phyloP scores from a whole-genome alignment of 2,329 filamentous ascomycete genomes.

The Pseudocercospora fuligena region DNA sequence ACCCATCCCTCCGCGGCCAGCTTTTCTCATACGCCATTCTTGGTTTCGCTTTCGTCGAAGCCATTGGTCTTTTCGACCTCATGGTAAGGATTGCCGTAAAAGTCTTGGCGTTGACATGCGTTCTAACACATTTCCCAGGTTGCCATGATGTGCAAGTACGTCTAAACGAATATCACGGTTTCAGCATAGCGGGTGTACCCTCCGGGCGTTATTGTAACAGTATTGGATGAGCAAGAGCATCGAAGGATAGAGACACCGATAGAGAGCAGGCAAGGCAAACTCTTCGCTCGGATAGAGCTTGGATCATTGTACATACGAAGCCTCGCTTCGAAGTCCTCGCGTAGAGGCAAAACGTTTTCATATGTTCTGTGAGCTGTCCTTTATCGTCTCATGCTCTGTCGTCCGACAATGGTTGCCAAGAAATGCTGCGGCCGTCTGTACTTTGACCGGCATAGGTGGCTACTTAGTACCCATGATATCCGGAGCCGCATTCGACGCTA shows the following conservation, averaged over 20 bases:
- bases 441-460: no score
- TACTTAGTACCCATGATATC: no score
- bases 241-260: slow-evolving; percentile 26
- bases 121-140: slow-evolving; percentile 51
- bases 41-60: slow-evolving; percentile 93
- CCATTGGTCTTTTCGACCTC: slow-evolving; percentile 64
- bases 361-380: background rate
- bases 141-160: slow-evolving; percentile 84
- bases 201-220: slow-evolving; percentile 30
- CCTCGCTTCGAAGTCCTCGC: slow-evolving; percentile 8
- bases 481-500: no score
- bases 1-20: slow-evolving; percentile 92
- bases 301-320: slow-evolving; percentile 10
- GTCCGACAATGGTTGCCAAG: no score
- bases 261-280: slow-evolving; percentile 14
- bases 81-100: background rate
- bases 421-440: no score
- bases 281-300: slow-evolving; percentile 11
- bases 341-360: slow-evolving; percentile 7
- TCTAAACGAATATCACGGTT: slow-evolving; percentile 37
- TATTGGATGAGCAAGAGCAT: slow-evolving; percentile 29
- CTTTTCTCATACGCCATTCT: slow-evolving; percentile 96
- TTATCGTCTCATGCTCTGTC: background rate
- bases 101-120: background rate
- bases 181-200: slow-evolving; percentile 25